Evolutionary conservation across 805 yeast genomes (phyloP).

Genomic region (Pichia membranifaciens): DNA sequence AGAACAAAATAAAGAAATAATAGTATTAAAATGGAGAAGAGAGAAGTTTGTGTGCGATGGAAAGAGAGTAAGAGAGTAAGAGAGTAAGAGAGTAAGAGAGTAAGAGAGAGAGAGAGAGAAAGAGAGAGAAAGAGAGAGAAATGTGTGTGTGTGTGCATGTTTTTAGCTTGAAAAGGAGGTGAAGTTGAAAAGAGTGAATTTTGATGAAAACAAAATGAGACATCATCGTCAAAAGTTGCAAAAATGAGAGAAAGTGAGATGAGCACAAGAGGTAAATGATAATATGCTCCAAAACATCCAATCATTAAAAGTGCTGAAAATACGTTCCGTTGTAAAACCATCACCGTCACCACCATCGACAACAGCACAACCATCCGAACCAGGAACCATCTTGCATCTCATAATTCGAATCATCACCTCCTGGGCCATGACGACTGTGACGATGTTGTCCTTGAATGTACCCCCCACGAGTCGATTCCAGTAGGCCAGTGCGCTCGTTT

Average conservation of each 20-base stretch:
- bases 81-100: background rate
- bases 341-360: background rate
- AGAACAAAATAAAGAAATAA: too few relatives aligned
- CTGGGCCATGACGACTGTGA: background rate
- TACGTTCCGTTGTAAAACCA: background rate
- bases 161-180: too few relatives aligned
- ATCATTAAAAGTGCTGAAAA: background rate
- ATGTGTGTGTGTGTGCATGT: too few relatives aligned
- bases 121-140: background rate
- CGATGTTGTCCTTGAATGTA: background rate
- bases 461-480: background rate
- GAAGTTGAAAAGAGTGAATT: too few relatives aligned
- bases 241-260: too few relatives aligned
- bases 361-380: slow-evolving; percentile 8
- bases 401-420: background rate
- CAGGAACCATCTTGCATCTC: background rate
- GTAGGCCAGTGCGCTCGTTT: slow-evolving; percentile 9
- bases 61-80: background rate
- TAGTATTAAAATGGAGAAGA: too few relatives aligned
- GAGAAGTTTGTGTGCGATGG: too few relatives aligned
- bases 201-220: too few relatives aligned
- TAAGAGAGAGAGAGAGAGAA: background rate
- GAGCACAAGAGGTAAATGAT: too few relatives aligned
- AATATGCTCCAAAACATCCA: too few relatives aligned
- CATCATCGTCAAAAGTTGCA: too few relatives aligned